Conservation (phyloP, 2,329 filamentous ascomycete species). For the Magnaporthiopsis poae region DNA sequence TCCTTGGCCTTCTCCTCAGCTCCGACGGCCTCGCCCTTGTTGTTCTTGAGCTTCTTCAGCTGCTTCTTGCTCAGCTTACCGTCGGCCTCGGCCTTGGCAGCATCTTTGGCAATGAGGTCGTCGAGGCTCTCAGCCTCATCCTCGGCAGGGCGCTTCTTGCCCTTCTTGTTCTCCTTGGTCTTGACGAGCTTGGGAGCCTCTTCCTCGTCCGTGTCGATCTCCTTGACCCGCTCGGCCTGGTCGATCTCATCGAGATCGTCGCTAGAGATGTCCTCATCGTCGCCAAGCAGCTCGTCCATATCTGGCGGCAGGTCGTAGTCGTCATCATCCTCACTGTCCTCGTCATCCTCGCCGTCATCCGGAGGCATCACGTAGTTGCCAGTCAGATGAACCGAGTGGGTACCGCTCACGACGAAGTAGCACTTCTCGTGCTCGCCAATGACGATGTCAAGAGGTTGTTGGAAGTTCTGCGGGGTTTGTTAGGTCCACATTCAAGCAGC, state of each 20-base stretch:
- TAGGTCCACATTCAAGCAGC: slow-evolving; percentile 14
- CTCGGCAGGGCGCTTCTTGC: slow-evolving; percentile 69
- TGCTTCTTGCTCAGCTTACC: slow-evolving; percentile 88
- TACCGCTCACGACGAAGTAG: slow-evolving; percentile 84
- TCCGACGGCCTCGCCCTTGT: slow-evolving; percentile 76
- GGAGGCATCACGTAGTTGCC: slow-evolving; percentile 85
- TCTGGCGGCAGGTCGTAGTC: slow-evolving; percentile 76
- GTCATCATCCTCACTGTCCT: slow-evolving; percentile 53
- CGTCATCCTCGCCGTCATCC: slow-evolving; percentile 52
- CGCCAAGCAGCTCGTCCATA: slow-evolving; percentile 61
- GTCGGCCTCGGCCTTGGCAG: slow-evolving; percentile 52
- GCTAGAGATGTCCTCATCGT: slow-evolving; percentile 60
- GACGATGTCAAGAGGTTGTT: slow-evolving; percentile 89
- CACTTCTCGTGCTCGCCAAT: slow-evolving; percentile 80
- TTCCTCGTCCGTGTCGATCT: slow-evolving; percentile 73
- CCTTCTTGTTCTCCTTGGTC: slow-evolving; percentile 49
- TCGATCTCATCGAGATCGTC: slow-evolving; percentile 71
- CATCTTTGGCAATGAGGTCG: slow-evolving; percentile 69
- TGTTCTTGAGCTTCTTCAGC: slow-evolving; percentile 97
- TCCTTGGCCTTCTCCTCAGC: slow-evolving; percentile 42
- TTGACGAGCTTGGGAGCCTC: slow-evolving; percentile 53
- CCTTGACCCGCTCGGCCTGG: slow-evolving; percentile 65
- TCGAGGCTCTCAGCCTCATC: slow-evolving; percentile 62
- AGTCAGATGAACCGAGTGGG: slow-evolving; percentile 82
- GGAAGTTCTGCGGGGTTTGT: slow-evolving; percentile 60